Evolutionary conservation across 2,329 filamentous ascomycete species (phyloP), one percentile per base, ranked within the genome.

Genomic region (Ophiostoma ips): DNA sequence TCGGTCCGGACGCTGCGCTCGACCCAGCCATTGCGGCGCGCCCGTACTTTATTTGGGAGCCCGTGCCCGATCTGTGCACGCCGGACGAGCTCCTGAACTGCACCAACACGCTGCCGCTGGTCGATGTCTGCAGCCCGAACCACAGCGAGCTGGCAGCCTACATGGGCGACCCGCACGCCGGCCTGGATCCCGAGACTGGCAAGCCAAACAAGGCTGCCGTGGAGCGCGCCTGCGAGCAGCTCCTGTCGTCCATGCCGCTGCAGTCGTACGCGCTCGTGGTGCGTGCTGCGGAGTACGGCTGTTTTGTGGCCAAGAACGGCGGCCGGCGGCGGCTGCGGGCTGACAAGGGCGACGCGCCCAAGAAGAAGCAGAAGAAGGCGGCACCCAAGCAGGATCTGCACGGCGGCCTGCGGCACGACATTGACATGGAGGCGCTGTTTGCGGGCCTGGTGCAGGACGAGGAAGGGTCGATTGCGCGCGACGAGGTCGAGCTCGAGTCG

Each of bases 11-110:
- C 15, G 34, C 40, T 16, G 21, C n/a, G 19, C 11, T 12, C 21
- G 2, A 19, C 38, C 6, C 38, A 6, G 35, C 24, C 16, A 33
- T 50, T 16, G 33, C 50, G 5, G 15, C 51, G 3, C 75, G 76
- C 45, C 85, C 89, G 1, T 66, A 88, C 7, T 87, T 95, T 62
- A 78, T 96, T 48, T 98, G 90, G 90, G 92, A 98, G 63, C 92
- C 92, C 1, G 85, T 95, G 1, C 92, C 92, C 1, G 87, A 95
- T 64, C 73, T 87, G 1, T 95, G 89, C 63, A 82, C 76, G 0
- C 81, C 87, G 0, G 77, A 80, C 38, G 74, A 83, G 61, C 66
- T 82, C 28, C 68, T 81, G 11, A 79, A 80, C 59, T 78, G 73
- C 62, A 81, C 77, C 46, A 81, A 81, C 56, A 74, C 74, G 11